Evolutionary conservation across 495 filamentous ascomycete genomes (phyloP), one percentile per base, ranked within the genome.

Genomic region (Aspergillus saccharolyticus): DNA sequence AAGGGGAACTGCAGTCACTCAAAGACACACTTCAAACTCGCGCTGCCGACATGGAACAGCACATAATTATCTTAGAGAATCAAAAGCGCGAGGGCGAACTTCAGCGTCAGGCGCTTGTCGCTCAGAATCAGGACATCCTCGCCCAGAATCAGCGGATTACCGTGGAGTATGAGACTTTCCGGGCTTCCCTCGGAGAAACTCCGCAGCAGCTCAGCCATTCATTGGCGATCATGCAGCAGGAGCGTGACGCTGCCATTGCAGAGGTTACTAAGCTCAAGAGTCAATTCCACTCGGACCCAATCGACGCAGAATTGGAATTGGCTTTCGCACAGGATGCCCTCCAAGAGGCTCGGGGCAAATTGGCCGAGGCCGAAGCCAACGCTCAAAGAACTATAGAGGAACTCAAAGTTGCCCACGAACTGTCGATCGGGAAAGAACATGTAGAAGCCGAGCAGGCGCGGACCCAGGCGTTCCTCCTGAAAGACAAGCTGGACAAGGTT

Each of bases 331-430:
- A 39, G 12, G 2, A 9, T 2, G 33, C 7, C 33, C 33, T 39
- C 5, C 14, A 15, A 28, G 46, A 62, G 39, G 25, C 45, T 16
- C 50, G 59, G 28, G 25, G 19, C 14, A 20, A 52, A 12, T 14
- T 39, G 17, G 19, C 16, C 1, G 55, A 33, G 19, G 18, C 43
- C 2, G 52, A 39, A 33, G 20, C 4, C 4, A n/a, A 3, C 18
- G 44, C 55, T 42, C 58, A 22, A 1, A 30, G 51, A 20, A 25
- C 58, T 0, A 61, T 61, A 52, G 16, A 42, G 9, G 58, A 56
- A 20, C n/a, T 57, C 50, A 52, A 59, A 16, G 3, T 6, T 12
- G 56, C 53, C 30, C 57, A 45, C 22, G 56, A 61, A 28, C 12
- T 28, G 49, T 17, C 50, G 19, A 0, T 53, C 45, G 58, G 9